Evolutionary conservation across 148 eudicot genomes (phyloP), one percentile per base, ranked within the genome.

Genomic region (Cornus florida): DNA sequence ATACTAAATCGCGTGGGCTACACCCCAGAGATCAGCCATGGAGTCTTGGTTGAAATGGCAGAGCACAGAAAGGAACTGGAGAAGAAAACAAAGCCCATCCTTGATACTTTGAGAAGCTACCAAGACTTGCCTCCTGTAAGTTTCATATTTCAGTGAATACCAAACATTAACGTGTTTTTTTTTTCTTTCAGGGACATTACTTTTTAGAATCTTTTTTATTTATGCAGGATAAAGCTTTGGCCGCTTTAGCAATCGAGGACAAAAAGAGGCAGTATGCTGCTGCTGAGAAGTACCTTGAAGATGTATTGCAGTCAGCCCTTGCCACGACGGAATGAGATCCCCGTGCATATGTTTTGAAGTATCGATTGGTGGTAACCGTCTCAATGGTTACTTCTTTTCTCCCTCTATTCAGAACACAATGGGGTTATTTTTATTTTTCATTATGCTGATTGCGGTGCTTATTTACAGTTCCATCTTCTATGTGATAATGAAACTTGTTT

Each of bases 231-330:
- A 96, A 91, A 86, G 93, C 98, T 41, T 85, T 96, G 91, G 98
- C 99, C 73, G 95, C 93, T 8, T 72, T 94, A 73, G 99, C 99
- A 35, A 96, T 96, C 48, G 97, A 92, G 89, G 98, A 93, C 84
- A 96, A 93, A 97, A 93, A 86, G 75, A 88, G 95, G 82, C 93
- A 93, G 75, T 92, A 85, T 89, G 97, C 90, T 62, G 97, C 90
- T 82, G 93, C 97, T n/a, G 97, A 96, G 85, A 96, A 91, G 90
- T 88, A 92, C 86, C 95, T 96, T 74, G 98, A 93, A 86, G 97
- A 91, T 80, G 92, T 96, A 20, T 82, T 96, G 90, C 99, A 93
- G 75, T 93, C 98, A 2, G 97, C 97, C 32, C 92, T 95, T 74
- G 89, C 88, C 17, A 79, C 92, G 22, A 59, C 91, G 48, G 87